Percentiles rank a stretch among this genome's conserved stretches.
These are phyloP conservation scores for Calvatia gigantea DNA, from an alignment of 768 basidiomycete genomes.

Conservation along the genomic window DNA sequence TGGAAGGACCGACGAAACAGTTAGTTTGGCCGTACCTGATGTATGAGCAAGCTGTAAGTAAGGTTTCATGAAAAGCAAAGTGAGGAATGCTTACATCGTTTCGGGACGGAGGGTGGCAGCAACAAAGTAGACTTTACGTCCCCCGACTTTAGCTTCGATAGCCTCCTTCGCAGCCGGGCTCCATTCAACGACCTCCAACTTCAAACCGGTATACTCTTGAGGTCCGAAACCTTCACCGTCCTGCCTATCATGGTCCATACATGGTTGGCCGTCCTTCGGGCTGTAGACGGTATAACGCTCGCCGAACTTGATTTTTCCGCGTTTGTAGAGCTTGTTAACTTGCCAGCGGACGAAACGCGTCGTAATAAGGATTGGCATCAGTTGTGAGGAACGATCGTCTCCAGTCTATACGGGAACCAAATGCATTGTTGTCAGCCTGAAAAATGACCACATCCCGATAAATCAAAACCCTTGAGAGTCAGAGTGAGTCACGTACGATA, in stretches of 20 bases:
- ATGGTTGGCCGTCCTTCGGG: conserved; percentile 97
- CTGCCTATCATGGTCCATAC: conserved; percentile 98
- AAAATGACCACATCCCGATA: not conserved
- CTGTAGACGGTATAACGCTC: conserved; percentile 98
- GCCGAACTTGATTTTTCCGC: conserved; percentile 96
- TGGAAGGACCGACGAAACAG: conserved; percentile 86
- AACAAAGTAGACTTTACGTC: conserved; percentile 85
- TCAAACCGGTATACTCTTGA: conserved; percentile 92
- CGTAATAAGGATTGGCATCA: conserved; percentile 95
- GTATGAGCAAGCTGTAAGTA: conserved; percentile 6
- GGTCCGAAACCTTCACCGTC: conserved; percentile 95
- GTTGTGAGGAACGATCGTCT: conserved; percentile 92
- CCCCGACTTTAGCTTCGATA: conserved; percentile 68
- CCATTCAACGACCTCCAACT: conserved; percentile 92
- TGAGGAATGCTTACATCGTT: conserved; percentile 68
- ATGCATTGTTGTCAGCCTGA: conserved; percentile 67
- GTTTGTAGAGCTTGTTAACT: conserved; percentile 82
- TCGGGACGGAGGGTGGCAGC: conserved; percentile 95
- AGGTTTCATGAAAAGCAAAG: conserved; percentile 3
- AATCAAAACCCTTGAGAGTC: too few relatives aligned
- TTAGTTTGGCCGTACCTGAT: conserved; percentile 96
- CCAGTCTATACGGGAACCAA: conserved; percentile 99
- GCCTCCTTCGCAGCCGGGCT: conserved; percentile 60
- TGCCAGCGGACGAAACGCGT: conserved; percentile 98
- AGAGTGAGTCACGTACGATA: conserved; percentile 46